Evolutionary conservation across 2,329 filamentous ascomycete species (phyloP).

Genomic region (Fusarium anthophilum): DNA sequence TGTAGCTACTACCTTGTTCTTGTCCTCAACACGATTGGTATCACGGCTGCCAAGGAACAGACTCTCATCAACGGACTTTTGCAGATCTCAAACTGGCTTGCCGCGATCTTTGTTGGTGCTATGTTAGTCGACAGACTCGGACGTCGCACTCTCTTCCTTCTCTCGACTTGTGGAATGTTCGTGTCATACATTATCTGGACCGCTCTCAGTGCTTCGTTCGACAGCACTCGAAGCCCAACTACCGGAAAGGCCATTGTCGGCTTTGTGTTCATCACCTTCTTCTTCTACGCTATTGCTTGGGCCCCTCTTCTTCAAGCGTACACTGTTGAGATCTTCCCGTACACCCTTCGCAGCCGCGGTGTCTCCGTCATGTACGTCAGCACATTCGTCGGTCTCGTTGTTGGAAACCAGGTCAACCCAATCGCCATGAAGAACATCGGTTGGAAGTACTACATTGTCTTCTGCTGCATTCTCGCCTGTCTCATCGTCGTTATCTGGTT

Average conservation of each 20-base stretch:
- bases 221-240: slow-evolving; percentile 25
- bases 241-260: slow-evolving; percentile 46
- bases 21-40: slow-evolving; percentile 52
- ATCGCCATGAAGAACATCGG: slow-evolving; percentile 50
- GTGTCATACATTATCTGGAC: slow-evolving; percentile 48
- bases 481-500: slow-evolving; percentile 50
- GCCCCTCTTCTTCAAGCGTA: slow-evolving; percentile 47
- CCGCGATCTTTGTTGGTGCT: slow-evolving; percentile 50
- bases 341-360: slow-evolving; percentile 33
- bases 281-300: slow-evolving; percentile 50
- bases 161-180: slow-evolving; percentile 50
- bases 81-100: slow-evolving; percentile 51
- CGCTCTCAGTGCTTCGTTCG: slow-evolving; percentile 40
- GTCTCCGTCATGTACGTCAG: slow-evolving; percentile 34
- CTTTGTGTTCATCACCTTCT: slow-evolving; percentile 53
- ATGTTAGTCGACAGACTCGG: slow-evolving; percentile 52
- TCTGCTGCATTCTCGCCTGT: slow-evolving; percentile 47
- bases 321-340: slow-evolving; percentile 42
- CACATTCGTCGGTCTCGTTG: slow-evolving; percentile 36
- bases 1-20: slow-evolving; percentile 49
- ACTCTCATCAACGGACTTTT: slow-evolving; percentile 41
- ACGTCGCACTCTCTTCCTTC: slow-evolving; percentile 52
- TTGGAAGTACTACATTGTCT: slow-evolving; percentile 55
- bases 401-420: slow-evolving; percentile 54
- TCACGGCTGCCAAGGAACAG: slow-evolving; percentile 50